A percentile compares a stretch with the other conserved stretches of the same genome.
Conservation (phyloP, 352 stramenopile species). For the Salisapilia sapeloensis region DNA sequence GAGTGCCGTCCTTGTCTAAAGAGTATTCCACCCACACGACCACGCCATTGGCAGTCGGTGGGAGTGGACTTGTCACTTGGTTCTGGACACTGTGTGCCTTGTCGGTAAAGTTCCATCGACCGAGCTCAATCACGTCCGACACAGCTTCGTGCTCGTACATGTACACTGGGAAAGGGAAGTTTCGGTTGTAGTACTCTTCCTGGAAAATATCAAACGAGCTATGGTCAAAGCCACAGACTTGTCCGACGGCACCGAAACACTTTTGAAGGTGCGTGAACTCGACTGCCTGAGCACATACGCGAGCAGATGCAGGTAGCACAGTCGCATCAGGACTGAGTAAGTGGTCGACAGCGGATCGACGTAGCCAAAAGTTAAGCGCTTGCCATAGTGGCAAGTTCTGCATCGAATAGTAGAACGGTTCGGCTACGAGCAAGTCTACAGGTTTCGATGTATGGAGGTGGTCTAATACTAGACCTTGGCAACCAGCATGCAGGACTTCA, state of each 20-base stretch:
- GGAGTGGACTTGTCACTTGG: slow-evolving; percentile 6
- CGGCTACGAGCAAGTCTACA: slow-evolving; percentile 42
- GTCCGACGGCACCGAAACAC: slow-evolving; percentile 55
- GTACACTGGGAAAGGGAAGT: slow-evolving; percentile 67
- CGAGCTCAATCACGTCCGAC: slow-evolving; percentile 23
- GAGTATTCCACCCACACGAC: slow-evolving; percentile 61
- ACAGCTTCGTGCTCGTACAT: slow-evolving; percentile 50
- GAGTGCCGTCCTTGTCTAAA: slow-evolving; percentile 18
- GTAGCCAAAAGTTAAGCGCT: slow-evolving; percentile 72
- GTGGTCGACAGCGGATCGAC: slow-evolving; percentile 25
- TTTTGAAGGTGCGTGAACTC: slow-evolving; percentile 54
- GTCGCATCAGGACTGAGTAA: slow-evolving; percentile 18
- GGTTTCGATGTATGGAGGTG: slow-evolving; percentile 30
- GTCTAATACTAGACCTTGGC: slow-evolving; percentile 38
- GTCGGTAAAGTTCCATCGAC: slow-evolving; percentile 21
- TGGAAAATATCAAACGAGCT: slow-evolving; percentile 57
- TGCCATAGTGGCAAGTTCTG: slow-evolving; percentile 72
- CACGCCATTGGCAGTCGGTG: slow-evolving; percentile 23
- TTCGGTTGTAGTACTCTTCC: slow-evolving; percentile 41
- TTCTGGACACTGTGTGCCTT: slow-evolving; percentile 15
- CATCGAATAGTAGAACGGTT: slow-evolving; percentile 80
- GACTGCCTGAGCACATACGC: slow-evolving; percentile 40
- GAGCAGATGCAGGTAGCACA: slow-evolving; percentile 26
- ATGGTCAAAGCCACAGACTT: slow-evolving; percentile 59
- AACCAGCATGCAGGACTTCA: slow-evolving; percentile 44